Percentiles rank a stretch among this genome's conserved stretches.
These are phyloP conservation scores for Penicillium sp. DNA, from an alignment of 2,329 filamentous ascomycete genomes.

Conservation along the genomic window DNA sequence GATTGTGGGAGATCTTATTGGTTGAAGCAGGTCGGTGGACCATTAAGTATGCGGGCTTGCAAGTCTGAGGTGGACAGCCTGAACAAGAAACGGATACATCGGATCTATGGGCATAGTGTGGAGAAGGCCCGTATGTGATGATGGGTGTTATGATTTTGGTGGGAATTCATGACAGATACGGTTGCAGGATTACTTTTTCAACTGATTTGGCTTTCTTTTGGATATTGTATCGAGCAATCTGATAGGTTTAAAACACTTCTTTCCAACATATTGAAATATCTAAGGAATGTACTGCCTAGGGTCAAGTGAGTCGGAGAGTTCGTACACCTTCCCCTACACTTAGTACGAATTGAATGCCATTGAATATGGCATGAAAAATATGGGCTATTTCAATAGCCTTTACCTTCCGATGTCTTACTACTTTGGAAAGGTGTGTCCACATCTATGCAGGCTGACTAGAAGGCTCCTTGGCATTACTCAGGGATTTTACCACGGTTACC, in stretches of 20 bases:
- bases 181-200: too few relatives aligned
- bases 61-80: constrained; percentile 26
- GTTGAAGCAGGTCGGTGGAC: constrained; percentile 31
- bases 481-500: too few relatives aligned
- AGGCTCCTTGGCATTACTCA: not conserved
- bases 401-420: not conserved
- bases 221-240: not conserved
- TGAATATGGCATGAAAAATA: not conserved
- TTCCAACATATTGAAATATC: not conserved
- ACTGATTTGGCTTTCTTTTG: not conserved
- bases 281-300: too few relatives aligned
- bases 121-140: constrained; percentile 19
- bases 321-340: too few relatives aligned
- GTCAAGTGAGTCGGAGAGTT: too few relatives aligned
- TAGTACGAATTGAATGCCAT: not conserved
- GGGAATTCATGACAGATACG: not conserved
- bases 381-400: too few relatives aligned
- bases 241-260: not conserved
- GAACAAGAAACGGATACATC: constrained; percentile 20
- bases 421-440: not conserved
- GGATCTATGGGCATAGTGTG: constrained; percentile 18
- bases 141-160: not conserved
- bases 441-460: not conserved
- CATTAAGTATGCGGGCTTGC: constrained; percentile 28
- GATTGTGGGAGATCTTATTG: constrained; percentile 35